A percentile compares a stretch with the other conserved stretches of the same genome.
phyloP scores from a whole-genome alignment of 371 early-diverging fungal species.

The Apophysomyces elegans region DNA sequence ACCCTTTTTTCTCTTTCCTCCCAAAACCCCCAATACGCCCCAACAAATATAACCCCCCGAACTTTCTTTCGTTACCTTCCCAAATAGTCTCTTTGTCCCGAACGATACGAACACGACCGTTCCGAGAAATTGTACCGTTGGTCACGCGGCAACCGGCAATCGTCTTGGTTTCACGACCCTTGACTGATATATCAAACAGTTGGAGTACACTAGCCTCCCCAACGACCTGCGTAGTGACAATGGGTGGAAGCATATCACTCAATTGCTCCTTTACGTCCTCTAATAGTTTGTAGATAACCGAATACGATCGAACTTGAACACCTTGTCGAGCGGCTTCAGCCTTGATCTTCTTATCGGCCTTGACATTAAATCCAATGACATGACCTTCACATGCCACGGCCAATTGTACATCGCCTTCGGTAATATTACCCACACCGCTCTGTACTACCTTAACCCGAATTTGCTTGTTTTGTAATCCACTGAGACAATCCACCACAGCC shows the following conservation, averaged over 20 bases:
- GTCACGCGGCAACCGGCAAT: constrained; percentile 90
- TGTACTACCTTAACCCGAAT: constrained; percentile 75
- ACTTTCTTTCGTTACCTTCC: constrained; percentile 55
- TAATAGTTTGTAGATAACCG: constrained; percentile 89
- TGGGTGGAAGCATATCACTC: constrained; percentile 81
- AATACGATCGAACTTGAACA: constrained; percentile 71
- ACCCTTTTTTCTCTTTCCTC: not conserved
- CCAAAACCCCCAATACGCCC: too few species aligned
- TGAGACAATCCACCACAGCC: constrained; percentile 82
- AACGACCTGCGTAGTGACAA: constrained; percentile 70
- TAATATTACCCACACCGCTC: constrained; percentile 85
- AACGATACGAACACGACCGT: constrained; percentile 68
- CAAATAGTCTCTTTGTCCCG: constrained; percentile 69
- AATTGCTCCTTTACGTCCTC: constrained; percentile 85
- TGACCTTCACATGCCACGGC: constrained; percentile 70
- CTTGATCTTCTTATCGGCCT: constrained; percentile 74
- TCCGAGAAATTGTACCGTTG: constrained; percentile 72
- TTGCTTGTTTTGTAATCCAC: constrained; percentile 78
- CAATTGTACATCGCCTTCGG: constrained; percentile 78
- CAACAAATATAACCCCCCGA: not conserved
- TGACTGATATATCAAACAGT: constrained; percentile 78
- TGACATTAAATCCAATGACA: constrained; percentile 90
- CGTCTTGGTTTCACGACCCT: constrained; percentile 64
- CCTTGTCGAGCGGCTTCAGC: constrained; percentile 63
- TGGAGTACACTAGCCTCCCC: constrained; percentile 91